A percentile compares a stretch with the other conserved stretches of the same genome.
These are phyloP conservation scores for Beta corolliflora DNA, from an alignment of 179 eudicot species.

Conservation along the genomic window DNA sequence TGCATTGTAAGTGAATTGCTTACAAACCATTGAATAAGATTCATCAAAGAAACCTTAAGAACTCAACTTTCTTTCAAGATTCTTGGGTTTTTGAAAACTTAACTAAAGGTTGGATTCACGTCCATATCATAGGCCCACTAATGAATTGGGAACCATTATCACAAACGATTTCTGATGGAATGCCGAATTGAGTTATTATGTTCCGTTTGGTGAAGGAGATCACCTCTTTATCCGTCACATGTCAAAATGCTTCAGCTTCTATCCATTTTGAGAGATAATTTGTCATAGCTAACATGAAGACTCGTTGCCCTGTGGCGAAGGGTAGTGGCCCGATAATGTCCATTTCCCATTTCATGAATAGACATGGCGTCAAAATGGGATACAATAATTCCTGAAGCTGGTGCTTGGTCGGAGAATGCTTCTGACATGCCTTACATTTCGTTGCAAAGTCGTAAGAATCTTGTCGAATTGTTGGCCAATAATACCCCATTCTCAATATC, in stretches of 20 bases:
- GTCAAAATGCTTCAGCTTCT: neutral
- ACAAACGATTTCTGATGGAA: neutral
- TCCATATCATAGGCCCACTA: neutral
- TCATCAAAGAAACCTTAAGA: too few relatives aligned
- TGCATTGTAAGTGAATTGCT: too few relatives aligned
- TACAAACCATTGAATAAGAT: too few relatives aligned
- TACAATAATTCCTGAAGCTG: neutral
- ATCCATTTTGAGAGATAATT: neutral
- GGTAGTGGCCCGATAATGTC: neutral
- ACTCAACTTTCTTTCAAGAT: too few relatives aligned
- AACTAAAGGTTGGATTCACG: too few relatives aligned
- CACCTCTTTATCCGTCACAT: neutral
- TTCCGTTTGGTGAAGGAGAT: neutral
- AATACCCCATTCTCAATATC: neutral
- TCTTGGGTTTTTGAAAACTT: too few relatives aligned
- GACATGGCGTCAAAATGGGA: neutral
- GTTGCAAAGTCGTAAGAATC: neutral
- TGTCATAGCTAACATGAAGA: neutral
- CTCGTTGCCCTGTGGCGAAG: neutral
- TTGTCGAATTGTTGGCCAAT: neutral
- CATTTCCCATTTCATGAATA: conserved; percentile 7
- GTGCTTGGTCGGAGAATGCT: neutral
- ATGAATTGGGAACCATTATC: neutral
- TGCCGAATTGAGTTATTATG: neutral
- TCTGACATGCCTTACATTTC: neutral